These are phyloP conservation scores for Anthracocystis walkeri DNA, from an alignment of 1,284 basidiomycete species.

Conservation along the genomic window DNA sequence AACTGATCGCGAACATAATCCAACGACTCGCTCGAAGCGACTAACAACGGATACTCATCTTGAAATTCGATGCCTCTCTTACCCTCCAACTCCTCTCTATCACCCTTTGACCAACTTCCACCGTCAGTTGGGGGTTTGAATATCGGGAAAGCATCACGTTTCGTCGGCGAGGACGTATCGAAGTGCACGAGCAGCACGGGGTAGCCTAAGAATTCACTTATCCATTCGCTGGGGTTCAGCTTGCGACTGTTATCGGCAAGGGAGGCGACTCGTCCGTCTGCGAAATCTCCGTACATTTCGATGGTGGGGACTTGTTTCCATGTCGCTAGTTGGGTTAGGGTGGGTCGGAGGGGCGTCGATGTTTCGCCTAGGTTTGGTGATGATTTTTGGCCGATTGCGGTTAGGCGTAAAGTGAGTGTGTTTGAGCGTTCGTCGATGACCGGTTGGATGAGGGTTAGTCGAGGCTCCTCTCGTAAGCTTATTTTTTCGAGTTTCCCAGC, in stretches of 20 bases:
- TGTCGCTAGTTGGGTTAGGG: neutral
- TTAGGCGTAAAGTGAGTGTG: conserved; percentile 28
- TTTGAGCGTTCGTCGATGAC: conserved; percentile 25
- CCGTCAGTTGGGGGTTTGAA: conserved; percentile 51
- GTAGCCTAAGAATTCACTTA: conserved; percentile 58
- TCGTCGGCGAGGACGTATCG: conserved; percentile 31
- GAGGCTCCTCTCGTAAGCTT: conserved; percentile 46
- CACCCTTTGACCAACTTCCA: neutral
- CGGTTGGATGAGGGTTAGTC: conserved; percentile 48
- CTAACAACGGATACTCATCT: conserved; percentile 59
- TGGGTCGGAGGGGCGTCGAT: conserved; percentile 29
- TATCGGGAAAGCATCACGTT: conserved; percentile 50
- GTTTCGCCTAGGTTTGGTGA: conserved; percentile 19
- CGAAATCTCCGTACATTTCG: conserved; percentile 57
- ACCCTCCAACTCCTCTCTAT: conserved; percentile 27
- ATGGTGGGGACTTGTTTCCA: conserved; percentile 36
- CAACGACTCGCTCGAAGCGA: conserved; percentile 50
- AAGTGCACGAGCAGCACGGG: conserved; percentile 54
- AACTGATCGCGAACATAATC: conserved; percentile 39
- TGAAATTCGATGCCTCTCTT: conserved; percentile 56
- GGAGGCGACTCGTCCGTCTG: conserved; percentile 45
- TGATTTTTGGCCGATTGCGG: conserved; percentile 1
- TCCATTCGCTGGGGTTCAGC: conserved; percentile 47
- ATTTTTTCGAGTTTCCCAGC: conserved; percentile 32
- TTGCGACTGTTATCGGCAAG: neutral